Base-by-base conservation (phyloP, 768 basidiomycete species). In the Calocybe gangraenosa region DNA sequence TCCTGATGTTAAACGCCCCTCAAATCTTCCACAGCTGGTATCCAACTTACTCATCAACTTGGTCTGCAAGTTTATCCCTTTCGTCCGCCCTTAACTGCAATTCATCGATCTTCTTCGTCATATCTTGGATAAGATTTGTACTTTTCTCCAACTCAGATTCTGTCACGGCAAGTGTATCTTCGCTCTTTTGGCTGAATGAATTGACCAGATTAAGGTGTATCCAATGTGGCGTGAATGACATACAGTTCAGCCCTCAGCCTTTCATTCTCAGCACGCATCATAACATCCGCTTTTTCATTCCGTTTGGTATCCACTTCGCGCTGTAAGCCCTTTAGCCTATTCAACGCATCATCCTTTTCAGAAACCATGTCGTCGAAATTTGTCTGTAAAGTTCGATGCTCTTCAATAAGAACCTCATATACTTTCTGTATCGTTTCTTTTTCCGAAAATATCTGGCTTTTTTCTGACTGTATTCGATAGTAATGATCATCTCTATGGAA, bases 61-160 rank as follows among this genome's bases (percentile, higher is more conserved):
- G 84, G 59, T 98, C 96, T 60, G 93, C 94, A 46, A 98, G 73
- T 51, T 78, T 80, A 2, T 69, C 77, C 2, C 84, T 84, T 53
- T 92, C 82, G 51, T 87, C 86, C 0, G 92, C 92, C 57, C 79
- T 74, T 3, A 59, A 65, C 61, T 89, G 86, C 17, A 96, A 70
- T 28, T 97, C 92, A 38, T 92, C 90, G 17, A 87, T 78, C 59
- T 81, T 87, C 54, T 78, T 78, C 3, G 81, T 87, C 52, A 95
- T 67, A 18, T 92, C 92, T 1, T 78, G 73, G 6, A 88, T 77
- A 3, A 83, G 48, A 31, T 58, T 66, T 0, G 78, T 83, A 51
- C 90, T 87, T 57, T 84, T 91, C 54, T 94, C 92, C 2, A 95
- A 71, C 49, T 91, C 90, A 0, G 79, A 73, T 60, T 96, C 92